Base-by-base conservation (phyloP, 805 yeast species). In the Kluyveromyces lactis region DNA sequence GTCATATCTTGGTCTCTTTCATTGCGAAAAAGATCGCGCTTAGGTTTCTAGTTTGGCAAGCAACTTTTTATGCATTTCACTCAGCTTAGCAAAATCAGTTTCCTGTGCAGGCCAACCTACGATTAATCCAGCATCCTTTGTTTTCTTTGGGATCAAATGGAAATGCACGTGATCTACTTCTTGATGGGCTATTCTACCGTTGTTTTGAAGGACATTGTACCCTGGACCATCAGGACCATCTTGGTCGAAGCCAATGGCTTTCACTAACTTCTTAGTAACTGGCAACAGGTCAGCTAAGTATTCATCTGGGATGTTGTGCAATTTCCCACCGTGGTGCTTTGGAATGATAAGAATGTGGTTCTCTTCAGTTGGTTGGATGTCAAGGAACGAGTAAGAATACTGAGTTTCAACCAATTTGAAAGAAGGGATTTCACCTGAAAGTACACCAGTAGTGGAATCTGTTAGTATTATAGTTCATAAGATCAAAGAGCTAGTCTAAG, bases 81-180 rank as follows among this genome's bases (percentile, higher is more conserved):
- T 81, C 56, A 89, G 67, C 39, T 79, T 76, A 11, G 69, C 87
- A 61, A 84, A 79, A 56, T 84, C 83, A 24, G 90, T 83, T 41
- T 70, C 75, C 51, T 79, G 75, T 15, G 87, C 80, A n/a, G 97
- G 97, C 97, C 98, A 92, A 19, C 92, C 95, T 24, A 90, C 86
- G 26, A 71, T 72, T 47, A 90, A 71, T 1, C 98, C 98, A 15
- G 89, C 69, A 30, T 72, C 71, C 2, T 62, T 67, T 52, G 79
- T 80, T 43, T 72, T 73, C 73, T 90, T 90, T 37, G 98, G 98
- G 58, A 90, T 90, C 61, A 90, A 76, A 62, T 90, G 98, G 74
- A 92, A 84, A 62, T 90, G 98, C 42, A 92, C 97, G 60, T 90
- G 98, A 50, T 84, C 92, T 42, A 92, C 97, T 41, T 73, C 81